phyloP scores from a whole-genome alignment of 208 protist genomes.

The Trypanosoma mega region DNA sequence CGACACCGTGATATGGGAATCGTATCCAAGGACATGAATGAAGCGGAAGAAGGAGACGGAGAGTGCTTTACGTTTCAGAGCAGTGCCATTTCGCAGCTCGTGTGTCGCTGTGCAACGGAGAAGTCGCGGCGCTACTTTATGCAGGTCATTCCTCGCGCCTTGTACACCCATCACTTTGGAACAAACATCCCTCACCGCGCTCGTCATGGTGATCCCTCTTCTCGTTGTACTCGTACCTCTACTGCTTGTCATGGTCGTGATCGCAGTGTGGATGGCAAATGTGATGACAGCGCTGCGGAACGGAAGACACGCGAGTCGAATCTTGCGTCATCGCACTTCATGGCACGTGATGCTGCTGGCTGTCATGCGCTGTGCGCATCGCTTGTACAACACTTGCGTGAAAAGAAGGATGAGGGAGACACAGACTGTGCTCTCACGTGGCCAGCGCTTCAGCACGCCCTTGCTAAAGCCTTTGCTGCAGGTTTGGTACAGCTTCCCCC shows the following conservation, averaged over 20 bases:
- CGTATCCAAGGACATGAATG: not conserved
- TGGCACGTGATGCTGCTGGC: no score
- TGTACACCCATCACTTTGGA: conserved; percentile 39
- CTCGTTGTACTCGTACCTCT: no score
- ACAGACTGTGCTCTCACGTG: not conserved
- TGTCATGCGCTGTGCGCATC: not conserved
- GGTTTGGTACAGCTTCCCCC: conserved; percentile 5
- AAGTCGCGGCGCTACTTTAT: conserved; percentile 57
- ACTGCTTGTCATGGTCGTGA: no score
- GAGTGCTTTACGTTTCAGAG: conserved; percentile 62
- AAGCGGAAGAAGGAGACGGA: conserved; percentile 8
- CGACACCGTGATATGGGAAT: not conserved
- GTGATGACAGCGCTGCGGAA: no score
- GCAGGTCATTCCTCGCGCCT: conserved; percentile 42
- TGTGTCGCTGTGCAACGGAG: conserved; percentile 35
- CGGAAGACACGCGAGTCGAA: no score
- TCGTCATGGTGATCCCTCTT: no score
- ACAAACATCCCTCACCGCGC: no score
- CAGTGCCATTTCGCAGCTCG: conserved; percentile 31
- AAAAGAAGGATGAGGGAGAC: conserved; percentile 10
- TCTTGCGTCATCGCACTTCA: no score
- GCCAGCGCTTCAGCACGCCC: no score
- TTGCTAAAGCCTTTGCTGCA: conserved; percentile 5
- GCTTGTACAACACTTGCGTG: conserved; percentile 2
- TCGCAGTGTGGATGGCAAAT: no score